Evolutionary conservation across 345 rosid species (phyloP).

Genomic region (Mallotus nudiflorus): DNA sequence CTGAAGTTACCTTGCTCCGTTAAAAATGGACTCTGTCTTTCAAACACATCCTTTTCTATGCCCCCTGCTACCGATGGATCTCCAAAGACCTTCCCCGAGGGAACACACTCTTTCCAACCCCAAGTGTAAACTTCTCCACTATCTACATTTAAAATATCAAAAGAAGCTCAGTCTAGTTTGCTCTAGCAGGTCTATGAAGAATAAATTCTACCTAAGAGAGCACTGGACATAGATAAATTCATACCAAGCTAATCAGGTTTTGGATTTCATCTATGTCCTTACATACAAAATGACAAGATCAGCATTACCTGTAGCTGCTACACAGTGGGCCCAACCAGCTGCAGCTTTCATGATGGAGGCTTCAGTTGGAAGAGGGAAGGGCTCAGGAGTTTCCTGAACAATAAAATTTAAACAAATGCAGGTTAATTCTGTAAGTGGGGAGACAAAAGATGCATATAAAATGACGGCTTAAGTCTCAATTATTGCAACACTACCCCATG

Average conservation of each 20-base stretch:
- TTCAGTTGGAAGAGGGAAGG: conserved; percentile 87
- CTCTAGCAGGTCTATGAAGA: no score
- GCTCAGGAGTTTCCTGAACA: conserved; percentile 83
- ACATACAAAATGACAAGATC: neutral
- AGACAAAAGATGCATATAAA: conserved; percentile 1
- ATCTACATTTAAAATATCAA: conserved; percentile 46
- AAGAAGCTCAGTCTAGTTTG: neutral
- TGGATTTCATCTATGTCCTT: neutral
- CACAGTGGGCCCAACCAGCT: conserved; percentile 99
- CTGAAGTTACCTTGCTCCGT: conserved; percentile 64
- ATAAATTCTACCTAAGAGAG: neutral
- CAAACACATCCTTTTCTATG: conserved; percentile 49
- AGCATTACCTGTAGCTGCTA: conserved; percentile 75
- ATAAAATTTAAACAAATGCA: conserved; percentile 10
- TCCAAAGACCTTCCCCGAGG: conserved; percentile 79
- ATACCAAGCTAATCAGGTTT: conserved; percentile 6
- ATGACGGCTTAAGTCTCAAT: conserved; percentile 11
- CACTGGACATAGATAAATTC: conserved; percentile 4
- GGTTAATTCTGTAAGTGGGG: conserved; percentile 9
- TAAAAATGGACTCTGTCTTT: conserved; percentile 55
- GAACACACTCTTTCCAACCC: conserved; percentile 99
- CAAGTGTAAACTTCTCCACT: conserved; percentile 83
- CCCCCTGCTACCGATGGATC: conserved; percentile 39
- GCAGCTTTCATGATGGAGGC: conserved; percentile 68
- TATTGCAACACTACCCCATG: conserved; percentile 64